phyloP scores from a whole-genome alignment of 208 protist genomes.

The Crithidia expoeki region DNA sequence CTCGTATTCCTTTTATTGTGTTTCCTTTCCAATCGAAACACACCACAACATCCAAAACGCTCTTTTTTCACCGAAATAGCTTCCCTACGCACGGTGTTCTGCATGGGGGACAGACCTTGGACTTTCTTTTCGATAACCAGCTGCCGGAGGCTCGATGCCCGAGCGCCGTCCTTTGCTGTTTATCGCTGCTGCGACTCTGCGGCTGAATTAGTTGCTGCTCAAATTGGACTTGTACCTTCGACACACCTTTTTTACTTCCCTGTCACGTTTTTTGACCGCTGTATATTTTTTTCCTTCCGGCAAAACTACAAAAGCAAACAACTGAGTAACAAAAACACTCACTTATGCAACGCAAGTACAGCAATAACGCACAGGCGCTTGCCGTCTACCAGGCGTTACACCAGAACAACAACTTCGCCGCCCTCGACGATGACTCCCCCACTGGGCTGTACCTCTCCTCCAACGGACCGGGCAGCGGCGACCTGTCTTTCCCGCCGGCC shows the following conservation, averaged over 20 bases:
- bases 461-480: slow-evolving; percentile 17
- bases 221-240: too few species aligned
- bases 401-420: slow-evolving; percentile 23
- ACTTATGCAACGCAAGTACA: slow-evolving; percentile 35
- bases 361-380: slow-evolving; percentile 34
- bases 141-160: too few species aligned
- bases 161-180: too few species aligned
- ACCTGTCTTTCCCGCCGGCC: slow-evolving; percentile 28
- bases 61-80: too few species aligned
- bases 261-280: not conserved
- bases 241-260: slow-evolving; percentile 13
- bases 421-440: slow-evolving; percentile 33
- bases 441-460: slow-evolving; percentile 33
- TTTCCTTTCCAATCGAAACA: not conserved
- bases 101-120: too few species aligned
- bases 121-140: too few species aligned
- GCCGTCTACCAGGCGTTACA: slow-evolving; percentile 37
- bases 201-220: too few species aligned
- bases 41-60: too few species aligned
- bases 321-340: not conserved
- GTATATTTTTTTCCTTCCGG: not conserved
- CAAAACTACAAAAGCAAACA: not conserved
- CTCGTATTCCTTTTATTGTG: too few species aligned
- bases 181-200: too few species aligned
- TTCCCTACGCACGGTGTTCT: too few species aligned